Conservation (phyloP, 2,329 filamentous ascomycete species). For the Tympanopsis confertula region DNA sequence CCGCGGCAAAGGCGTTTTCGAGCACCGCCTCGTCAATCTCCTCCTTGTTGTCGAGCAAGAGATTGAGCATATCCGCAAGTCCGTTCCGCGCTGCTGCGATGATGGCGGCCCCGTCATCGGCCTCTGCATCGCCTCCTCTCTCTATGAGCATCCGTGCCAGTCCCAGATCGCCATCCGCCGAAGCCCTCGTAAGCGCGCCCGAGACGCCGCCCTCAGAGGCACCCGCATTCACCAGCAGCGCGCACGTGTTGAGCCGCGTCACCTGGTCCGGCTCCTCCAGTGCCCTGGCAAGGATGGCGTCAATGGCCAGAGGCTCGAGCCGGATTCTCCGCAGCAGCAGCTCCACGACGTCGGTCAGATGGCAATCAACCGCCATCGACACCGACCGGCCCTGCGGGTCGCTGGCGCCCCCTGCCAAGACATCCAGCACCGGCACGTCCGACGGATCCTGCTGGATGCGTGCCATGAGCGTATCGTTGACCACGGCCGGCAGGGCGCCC, state of each 20-base stretch:
- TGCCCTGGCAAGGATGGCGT: slow-evolving; percentile 28
- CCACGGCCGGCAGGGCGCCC: slow-evolving; percentile 33
- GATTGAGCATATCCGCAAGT: slow-evolving; percentile 32
- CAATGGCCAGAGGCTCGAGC: slow-evolving; percentile 20
- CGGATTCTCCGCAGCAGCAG: slow-evolving; percentile 30
- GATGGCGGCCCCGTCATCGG: slow-evolving; percentile 38
- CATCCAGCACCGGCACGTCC: slow-evolving; percentile 34
- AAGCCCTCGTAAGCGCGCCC: slow-evolving; percentile 35
- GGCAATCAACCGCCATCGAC: slow-evolving; percentile 29
- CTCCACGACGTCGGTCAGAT: slow-evolving; percentile 30
- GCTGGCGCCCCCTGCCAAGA: slow-evolving; percentile 33
- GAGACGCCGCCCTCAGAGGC: slow-evolving; percentile 32
- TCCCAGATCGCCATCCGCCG: slow-evolving; percentile 37
- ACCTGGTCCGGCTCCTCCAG: slow-evolving; percentile 26
- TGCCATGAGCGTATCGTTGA: slow-evolving; percentile 37
- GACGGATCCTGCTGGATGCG: slow-evolving; percentile 32
- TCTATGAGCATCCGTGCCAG: slow-evolving; percentile 37
- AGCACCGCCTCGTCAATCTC: slow-evolving; percentile 28
- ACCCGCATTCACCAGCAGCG: slow-evolving; percentile 30
- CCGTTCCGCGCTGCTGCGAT: slow-evolving; percentile 41
- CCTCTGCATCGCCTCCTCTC: slow-evolving; percentile 37
- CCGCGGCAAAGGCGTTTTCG: slow-evolving; percentile 39
- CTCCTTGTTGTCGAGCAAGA: slow-evolving; percentile 31
- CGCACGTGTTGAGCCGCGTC: slow-evolving; percentile 29
- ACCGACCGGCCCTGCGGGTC: slow-evolving; percentile 37